Evolutionary conservation across 352 stramenopile species (phyloP), one percentile per base, ranked within the genome.

Genomic region (Achlya hypogyna): DNA sequence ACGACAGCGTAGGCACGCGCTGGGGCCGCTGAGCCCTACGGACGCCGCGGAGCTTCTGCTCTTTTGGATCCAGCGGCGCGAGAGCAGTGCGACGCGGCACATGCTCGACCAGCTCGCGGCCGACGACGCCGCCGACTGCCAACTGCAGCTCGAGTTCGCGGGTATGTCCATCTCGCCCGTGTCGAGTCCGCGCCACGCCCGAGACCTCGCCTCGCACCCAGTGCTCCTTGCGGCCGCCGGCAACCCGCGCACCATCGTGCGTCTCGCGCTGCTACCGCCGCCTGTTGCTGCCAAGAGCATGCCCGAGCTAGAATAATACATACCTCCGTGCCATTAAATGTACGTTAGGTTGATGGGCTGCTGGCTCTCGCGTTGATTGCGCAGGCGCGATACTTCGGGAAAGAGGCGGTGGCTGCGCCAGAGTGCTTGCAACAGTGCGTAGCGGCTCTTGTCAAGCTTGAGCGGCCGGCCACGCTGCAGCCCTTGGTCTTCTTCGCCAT

Each of bases 291-390:
- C 35, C 47, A 49, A 49, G 9, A n/a, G n/a, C n/a, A 29, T 27
- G 8, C 8, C 27, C 45, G 3, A 53, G 29, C 23, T 53, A 53
- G 45, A 53, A 27, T 8, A 9, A 29, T 27, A 8, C 4, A 53
- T 3, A 29, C 29, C 23, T 4, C 29, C 8, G 8, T 9, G 29
- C 4, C 27, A 53, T 69, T 91, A 95, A 53, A 95, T 72, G 72
- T 90, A 89, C 64, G 86, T 93, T 27, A 93, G 69, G 51, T 91
- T 91, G 68, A 95, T 87, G 35, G 86, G 87, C 71, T 88, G 91
- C 72, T 95, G 86, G 47, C 83, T 83, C 25, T 95, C 86, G 62
- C 82, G 82, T 71, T 91, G 84, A 65, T 95, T 95, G 65, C 86
- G 86, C 66, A 89, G 84, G 29, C 86, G 82, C 32, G 86, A 93